Base-by-base conservation (phyloP, 129 eudicot species). In the Ambrosia trifida region DNA sequence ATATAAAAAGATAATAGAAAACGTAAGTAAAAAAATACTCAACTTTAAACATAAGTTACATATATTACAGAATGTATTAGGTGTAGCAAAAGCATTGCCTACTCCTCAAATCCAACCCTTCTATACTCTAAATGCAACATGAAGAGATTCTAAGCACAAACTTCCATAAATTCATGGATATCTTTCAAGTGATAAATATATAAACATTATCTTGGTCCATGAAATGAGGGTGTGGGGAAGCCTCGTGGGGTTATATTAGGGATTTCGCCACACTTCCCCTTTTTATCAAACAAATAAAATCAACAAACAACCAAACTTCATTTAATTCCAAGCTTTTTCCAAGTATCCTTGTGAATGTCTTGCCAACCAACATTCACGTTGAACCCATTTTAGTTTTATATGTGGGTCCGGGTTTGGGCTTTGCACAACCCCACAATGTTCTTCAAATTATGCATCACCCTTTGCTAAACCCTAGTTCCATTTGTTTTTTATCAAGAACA, bases 321-420 rank as follows among this genome's bases (percentile, higher is more conserved):
- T 40, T 17, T 50, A 77, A 63, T 70, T 57, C 72, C 65, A 70
- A 62, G 51, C 49, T 17, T 70, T 68, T 70, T 83, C 69, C 76
- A 78, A 62, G 89, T 77, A 69, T 84, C 78, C 87, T 54, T 80
- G 90, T 91, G 96, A 80, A 93, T 85, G 87, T 89, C 76, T 60
- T 68, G 82, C 88, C 84, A 94, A 89, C 98, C 87, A 94, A 94
- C 98, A 94, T 94, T 90, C 98, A 89, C 91, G 88, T 89, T 82
- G 90, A 89, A 73, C 86, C 83, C 83, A 80, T 88, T 82, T 85
- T 79, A 79, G 63, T 64, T 66, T 35, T 69, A 83, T 75, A 72
- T 75, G 75, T 54, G 69, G 84, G 71, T 82, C 80, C 68, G 82
- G 68, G 80, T 73, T 64, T 84, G 80, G 82, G 85, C 75, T 78